A percentile compares a stretch with the other conserved stretches of the same genome.
phyloP scores from a whole-genome alignment of 352 stramenopile species.

The Pythium aquatile region DNA sequence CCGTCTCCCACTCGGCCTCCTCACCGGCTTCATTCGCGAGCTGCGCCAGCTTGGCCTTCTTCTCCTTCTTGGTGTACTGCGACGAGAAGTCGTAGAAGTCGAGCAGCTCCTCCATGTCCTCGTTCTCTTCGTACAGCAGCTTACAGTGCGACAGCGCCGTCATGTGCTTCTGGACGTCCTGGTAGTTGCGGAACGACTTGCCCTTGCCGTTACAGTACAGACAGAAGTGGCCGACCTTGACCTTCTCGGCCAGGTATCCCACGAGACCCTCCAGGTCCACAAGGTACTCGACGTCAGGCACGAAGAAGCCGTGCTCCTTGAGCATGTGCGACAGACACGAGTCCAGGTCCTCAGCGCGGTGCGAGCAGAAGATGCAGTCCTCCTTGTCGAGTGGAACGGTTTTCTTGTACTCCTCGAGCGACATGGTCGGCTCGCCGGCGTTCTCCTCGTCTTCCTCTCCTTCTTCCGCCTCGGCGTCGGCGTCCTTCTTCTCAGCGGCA shows the following conservation, averaged over 20 bases:
- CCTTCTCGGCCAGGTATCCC: constrained; percentile 94
- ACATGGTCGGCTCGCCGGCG: constrained; percentile 38
- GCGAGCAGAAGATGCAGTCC: constrained; percentile 84
- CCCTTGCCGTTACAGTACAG: constrained; percentile 94
- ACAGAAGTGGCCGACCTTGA: constrained; percentile 94
- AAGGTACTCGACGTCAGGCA: constrained; percentile 93
- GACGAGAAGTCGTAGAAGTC: constrained; percentile 91
- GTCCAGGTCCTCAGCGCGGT: constrained; percentile 63
- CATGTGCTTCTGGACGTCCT: constrained; percentile 96
- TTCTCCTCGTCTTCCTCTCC: constrained; percentile 57
- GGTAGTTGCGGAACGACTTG: constrained; percentile 85
- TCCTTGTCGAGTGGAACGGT: constrained; percentile 66
- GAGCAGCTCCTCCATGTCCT: constrained; percentile 87
- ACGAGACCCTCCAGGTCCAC: constrained; percentile 89
- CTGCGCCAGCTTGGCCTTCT: constrained; percentile 34
- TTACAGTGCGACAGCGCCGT: constrained; percentile 89
- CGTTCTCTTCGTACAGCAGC: constrained; percentile 87
- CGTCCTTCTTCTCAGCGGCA: constrained; percentile 14
- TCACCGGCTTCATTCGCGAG: constrained; percentile 25
- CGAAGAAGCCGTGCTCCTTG: constrained; percentile 93
- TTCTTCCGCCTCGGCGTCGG: constrained; percentile 20
- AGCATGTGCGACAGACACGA: constrained; percentile 89
- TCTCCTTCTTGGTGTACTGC: constrained; percentile 59
- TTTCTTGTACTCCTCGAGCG: constrained; percentile 80
- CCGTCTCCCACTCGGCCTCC: constrained; percentile 73